phyloP scores from a whole-genome alignment of 208 protist genomes.

The Wallacemonas sp. region DNA sequence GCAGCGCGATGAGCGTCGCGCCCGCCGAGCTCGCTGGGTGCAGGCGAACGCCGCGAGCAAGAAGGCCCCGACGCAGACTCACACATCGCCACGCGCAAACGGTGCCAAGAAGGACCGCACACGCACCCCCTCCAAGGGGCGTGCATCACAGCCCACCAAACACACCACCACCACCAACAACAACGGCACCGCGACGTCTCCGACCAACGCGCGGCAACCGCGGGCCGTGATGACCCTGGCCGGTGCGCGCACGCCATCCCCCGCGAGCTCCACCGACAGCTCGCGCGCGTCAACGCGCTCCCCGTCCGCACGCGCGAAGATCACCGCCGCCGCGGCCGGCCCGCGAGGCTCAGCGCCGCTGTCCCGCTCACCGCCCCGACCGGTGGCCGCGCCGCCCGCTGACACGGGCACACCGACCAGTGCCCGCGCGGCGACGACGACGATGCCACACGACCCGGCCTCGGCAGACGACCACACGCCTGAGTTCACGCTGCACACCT shows the following conservation, averaged over 20 bases:
- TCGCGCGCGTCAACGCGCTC: constrained; percentile 3
- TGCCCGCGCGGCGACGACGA: too few species aligned
- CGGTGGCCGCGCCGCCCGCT: too few species aligned
- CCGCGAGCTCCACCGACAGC: background rate
- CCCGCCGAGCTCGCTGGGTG: constrained; percentile 4
- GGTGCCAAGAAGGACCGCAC: background rate
- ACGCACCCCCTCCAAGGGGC: background rate
- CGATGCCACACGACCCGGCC: too few species aligned
- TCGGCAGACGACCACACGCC: too few species aligned
- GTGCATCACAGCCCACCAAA: background rate
- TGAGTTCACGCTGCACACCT: background rate
- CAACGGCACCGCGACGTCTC: too few species aligned
- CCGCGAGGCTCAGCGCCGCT: background rate
- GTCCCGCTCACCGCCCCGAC: background rate
- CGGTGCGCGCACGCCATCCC: background rate
- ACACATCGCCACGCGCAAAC: background rate
- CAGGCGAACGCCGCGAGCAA: background rate
- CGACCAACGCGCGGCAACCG: too few species aligned
- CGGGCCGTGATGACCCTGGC: background rate
- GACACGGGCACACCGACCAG: too few species aligned
- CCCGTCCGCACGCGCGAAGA: background rate
- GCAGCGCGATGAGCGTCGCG: background rate
- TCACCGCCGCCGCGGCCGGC: background rate
- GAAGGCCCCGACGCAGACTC: background rate
- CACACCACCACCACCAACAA: background rate